phyloP scores from a whole-genome alignment of 2,329 filamentous ascomycete genomes.

The Fusarium succisae region DNA sequence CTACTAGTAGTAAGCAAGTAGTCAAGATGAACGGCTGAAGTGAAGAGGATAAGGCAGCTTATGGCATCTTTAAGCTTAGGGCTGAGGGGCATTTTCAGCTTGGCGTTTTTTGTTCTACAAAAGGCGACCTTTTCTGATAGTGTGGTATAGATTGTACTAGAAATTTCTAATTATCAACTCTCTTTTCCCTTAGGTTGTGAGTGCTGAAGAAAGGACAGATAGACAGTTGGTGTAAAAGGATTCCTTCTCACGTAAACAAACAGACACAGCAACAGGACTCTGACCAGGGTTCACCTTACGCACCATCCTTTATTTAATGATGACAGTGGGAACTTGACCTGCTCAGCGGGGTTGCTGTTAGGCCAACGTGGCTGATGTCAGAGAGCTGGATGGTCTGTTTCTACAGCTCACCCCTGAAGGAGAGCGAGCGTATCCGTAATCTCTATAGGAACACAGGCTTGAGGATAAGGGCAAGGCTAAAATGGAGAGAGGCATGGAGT shows the following conservation, averaged over 20 bases:
- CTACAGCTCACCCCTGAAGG: neutral
- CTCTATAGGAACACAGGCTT: neutral
- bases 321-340: conserved; percentile 36
- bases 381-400: conserved; percentile 40
- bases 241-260: conserved; percentile 11
- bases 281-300: conserved; percentile 20
- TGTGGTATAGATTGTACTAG: neutral
- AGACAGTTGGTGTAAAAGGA: neutral
- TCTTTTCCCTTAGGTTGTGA: neutral
- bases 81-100: conserved; percentile 19
- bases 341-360: conserved; percentile 14
- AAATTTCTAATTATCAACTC: neutral
- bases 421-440: neutral
- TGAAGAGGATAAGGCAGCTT: neutral
- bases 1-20: neutral
- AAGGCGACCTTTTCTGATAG: neutral
- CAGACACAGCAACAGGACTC: conserved; percentile 3
- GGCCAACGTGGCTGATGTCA: conserved; percentile 44
- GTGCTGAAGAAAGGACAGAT: neutral
- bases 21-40: neutral
- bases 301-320: conserved; percentile 14
- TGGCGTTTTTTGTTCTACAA: neutral
- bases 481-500: neutral
- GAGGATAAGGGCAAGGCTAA: neutral
- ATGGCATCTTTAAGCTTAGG: conserved; percentile 14